phyloP scores from a whole-genome alignment of 768 basidiomycete species.

The Cubamyces sp. region DNA sequence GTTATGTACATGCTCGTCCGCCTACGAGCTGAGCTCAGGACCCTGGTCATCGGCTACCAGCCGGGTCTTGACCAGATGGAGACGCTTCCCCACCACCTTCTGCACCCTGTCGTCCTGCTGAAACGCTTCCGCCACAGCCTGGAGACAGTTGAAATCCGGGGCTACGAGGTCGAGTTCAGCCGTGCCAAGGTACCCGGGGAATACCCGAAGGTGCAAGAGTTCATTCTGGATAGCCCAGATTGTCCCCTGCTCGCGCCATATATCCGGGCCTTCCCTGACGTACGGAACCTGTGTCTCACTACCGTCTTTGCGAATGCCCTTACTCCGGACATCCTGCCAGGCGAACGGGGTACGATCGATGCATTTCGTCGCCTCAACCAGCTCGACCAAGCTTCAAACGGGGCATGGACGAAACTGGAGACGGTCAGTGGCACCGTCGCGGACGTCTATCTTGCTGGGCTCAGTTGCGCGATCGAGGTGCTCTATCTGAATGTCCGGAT shows the following conservation, averaged over 20 bases:
- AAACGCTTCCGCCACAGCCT: background rate
- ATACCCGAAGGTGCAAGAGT: conserved; percentile 2
- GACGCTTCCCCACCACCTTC: no score
- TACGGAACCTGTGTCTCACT: conserved; percentile 5
- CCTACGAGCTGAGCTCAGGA: background rate
- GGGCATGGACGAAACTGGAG: conserved; percentile 12
- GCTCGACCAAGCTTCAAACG: background rate
- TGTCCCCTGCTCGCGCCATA: conserved; percentile 7
- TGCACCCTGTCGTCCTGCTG: background rate
- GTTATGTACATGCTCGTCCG: background rate
- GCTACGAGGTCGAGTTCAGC: conserved; percentile 1
- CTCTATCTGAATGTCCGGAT: conserved; percentile 2
- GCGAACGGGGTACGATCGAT: background rate
- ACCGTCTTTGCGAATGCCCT: conserved; percentile 5
- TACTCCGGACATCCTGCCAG: background rate
- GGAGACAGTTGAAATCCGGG: conserved; percentile 1
- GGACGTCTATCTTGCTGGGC: conserved; percentile 6
- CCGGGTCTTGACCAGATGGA: background rate
- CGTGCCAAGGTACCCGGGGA: background rate
- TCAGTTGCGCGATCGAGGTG: conserved; percentile 1
- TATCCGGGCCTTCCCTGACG: conserved; percentile 8
- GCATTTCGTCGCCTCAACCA: background rate
- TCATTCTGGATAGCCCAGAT: conserved; percentile 9
- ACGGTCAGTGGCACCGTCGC: conserved; percentile 9
- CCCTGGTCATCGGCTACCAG: background rate